Evolutionary conservation across 2,329 filamentous ascomycete species (phyloP), one percentile per base, ranked within the genome.

Genomic region (Zalaria sp.): DNA sequence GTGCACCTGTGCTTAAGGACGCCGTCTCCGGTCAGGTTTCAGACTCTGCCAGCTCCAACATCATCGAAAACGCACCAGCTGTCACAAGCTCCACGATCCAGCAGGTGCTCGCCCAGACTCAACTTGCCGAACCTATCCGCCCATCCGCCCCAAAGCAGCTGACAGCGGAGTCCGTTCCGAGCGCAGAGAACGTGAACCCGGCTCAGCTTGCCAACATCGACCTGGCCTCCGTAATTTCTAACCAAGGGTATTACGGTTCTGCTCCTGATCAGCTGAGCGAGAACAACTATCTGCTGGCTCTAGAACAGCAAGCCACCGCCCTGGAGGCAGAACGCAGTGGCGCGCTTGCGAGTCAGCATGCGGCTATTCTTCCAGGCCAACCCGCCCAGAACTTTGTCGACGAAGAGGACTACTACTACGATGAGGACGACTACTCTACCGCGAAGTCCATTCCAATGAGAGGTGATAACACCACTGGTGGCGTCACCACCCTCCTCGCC

Each of bases 341-440:
- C 1, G 56, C 60, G 41, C 44, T 61, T 28, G 54, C 56, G 35
- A 53, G 34, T 4, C 35, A 62, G 45, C 32, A 51, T 3, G 46
- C 48, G 10, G 43, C 35, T 9, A 36, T 49, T n/a, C 41, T 40
- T 11, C 44, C 41, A 26, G 50, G 54, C 5, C 77, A 80, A 49
- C 62, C 71, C 0, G 81, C 85, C 51, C 82, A 87, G 56, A 83
- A 79, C 80, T 79, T 84, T 10, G 58, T 69, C 25, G 72, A 78
- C 10, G 83, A 87, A 11, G 81, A 83, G 10, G 81, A 89, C 26
- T 82, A 83, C 8, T 84, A 87, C 47, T 77, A 75, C 46, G 75
- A 78, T 40, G 75, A 78, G n/a, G 75, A 79, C 55, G 75, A 73
- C 25, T 80, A 79, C 51, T 81, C 81, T 44, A 88, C 83, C 25